Conservation (phyloP, 2,329 filamentous ascomycete species). For the Exophiala bonariae region DNA sequence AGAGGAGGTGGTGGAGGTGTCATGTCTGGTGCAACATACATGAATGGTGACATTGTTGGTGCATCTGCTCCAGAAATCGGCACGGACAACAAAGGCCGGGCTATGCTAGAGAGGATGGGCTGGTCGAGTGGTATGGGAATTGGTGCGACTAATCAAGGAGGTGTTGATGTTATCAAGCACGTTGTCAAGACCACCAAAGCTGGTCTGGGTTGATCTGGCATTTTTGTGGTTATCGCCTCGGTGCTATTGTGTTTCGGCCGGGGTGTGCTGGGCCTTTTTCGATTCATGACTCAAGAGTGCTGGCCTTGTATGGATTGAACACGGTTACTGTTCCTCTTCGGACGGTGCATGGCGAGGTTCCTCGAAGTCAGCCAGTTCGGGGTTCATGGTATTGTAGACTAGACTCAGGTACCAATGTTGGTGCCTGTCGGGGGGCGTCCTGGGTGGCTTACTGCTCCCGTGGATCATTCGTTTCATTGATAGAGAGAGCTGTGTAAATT, state of each 20-base stretch:
- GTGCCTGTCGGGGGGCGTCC: no score
- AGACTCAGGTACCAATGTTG: no score
- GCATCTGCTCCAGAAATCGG: constrained; percentile 81
- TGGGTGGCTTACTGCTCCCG: no score
- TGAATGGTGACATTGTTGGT: constrained; percentile 86
- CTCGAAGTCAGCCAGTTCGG: no score
- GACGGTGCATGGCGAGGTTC: no score
- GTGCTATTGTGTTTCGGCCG: background rate
- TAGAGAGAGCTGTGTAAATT: no score
- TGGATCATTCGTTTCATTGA: no score
- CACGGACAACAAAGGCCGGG: constrained; percentile 76
- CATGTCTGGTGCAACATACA: constrained; percentile 58
- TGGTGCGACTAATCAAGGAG: constrained; percentile 81
- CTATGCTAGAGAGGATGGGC: constrained; percentile 95
- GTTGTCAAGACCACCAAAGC: constrained; percentile 84
- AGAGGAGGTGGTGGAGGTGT: constrained; percentile 38
- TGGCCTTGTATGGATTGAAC: background rate
- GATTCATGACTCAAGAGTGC: background rate
- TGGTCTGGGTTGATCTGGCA: constrained; percentile 66
- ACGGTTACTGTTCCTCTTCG: no score
- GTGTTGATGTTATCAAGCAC: constrained; percentile 80
- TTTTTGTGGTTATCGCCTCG: background rate
- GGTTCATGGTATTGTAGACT: no score
- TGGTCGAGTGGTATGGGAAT: constrained; percentile 86
- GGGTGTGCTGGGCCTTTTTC: background rate